Percentiles rank a stretch among this genome's conserved stretches.
phyloP scores from a whole-genome alignment of 345 rosid species.

The Eutrema yunnanense region DNA sequence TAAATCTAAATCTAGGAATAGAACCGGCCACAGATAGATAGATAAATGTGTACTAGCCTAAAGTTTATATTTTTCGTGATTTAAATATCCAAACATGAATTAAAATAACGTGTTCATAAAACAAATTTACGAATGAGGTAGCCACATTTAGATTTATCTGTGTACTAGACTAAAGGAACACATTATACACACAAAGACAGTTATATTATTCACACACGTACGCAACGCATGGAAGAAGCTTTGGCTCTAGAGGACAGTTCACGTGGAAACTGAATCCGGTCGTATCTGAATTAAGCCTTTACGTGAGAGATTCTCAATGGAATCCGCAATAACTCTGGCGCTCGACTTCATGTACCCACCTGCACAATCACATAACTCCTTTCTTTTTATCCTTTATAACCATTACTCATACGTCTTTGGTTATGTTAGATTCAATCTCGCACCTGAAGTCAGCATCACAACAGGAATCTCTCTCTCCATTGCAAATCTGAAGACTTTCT shows the following conservation, averaged over 20 bases:
- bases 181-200: neutral
- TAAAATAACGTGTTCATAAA: too few species aligned
- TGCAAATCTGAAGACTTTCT: slow-evolving; percentile 78
- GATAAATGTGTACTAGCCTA: too few species aligned
- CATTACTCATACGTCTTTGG: neutral
- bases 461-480: slow-evolving; percentile 66
- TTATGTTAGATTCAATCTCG: neutral
- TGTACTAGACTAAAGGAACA: neutral
- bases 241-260: neutral
- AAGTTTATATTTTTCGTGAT: too few species aligned
- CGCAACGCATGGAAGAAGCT: neutral
- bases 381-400: neutral
- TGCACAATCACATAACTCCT: slow-evolving; percentile 25
- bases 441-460: slow-evolving; percentile 94
- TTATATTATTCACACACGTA: neutral
- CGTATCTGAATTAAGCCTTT: slow-evolving; percentile 46
- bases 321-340: slow-evolving; percentile 82
- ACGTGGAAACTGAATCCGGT: neutral
- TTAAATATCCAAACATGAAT: too few species aligned
- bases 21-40: too few species aligned
- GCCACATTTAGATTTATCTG: too few species aligned
- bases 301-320: slow-evolving; percentile 62
- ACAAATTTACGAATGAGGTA: too few species aligned
- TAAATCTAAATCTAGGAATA: too few species aligned
- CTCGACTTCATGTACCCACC: slow-evolving; percentile 97